These are phyloP conservation scores for Schoenoplectus tabernaemontani DNA, from an alignment of 202 grass and related monocot genomes.

Conservation along the genomic window DNA sequence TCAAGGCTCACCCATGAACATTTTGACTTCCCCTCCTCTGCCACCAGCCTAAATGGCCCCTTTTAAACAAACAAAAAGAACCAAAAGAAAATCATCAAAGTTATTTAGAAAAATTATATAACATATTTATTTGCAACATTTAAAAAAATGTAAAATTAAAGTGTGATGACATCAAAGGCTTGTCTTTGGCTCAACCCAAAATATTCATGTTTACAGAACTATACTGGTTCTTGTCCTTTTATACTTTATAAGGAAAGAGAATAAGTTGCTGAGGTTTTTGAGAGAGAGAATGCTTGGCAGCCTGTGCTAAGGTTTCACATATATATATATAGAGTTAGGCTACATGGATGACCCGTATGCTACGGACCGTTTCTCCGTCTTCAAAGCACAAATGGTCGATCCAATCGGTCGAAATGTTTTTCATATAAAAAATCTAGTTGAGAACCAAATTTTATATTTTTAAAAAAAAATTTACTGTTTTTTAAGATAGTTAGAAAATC, in stretches of 20 bases:
- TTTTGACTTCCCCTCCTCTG: constrained; percentile 61
- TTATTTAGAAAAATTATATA: neutral
- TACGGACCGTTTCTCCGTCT: too few species aligned
- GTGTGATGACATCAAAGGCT: neutral
- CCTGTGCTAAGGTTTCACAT: neutral
- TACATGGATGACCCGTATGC: too few species aligned
- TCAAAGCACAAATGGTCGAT: too few species aligned
- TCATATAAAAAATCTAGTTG: too few species aligned
- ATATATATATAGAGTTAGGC: too few species aligned
- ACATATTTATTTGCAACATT: neutral
- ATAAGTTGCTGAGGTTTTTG: neutral
- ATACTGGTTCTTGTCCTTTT: neutral
- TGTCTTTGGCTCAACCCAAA: neutral
- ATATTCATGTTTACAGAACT: constrained; percentile 3
- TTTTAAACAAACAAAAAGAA: constrained; percentile 21
- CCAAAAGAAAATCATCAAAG: constrained; percentile 20
- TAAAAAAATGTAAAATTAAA: neutral
- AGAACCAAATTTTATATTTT: too few species aligned
- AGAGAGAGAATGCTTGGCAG: neutral
- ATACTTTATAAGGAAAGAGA: neutral
- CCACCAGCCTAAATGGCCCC: constrained; percentile 75
- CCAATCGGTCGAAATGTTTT: too few species aligned
- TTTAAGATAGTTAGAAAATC: too few species aligned
- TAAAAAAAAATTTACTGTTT: too few species aligned
- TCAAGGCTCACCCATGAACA: constrained; percentile 99